Evolutionary conservation across 345 rosid genomes (phyloP), one percentile per base, ranked within the genome.

Genomic region (Cardamine chenopodiifolia): DNA sequence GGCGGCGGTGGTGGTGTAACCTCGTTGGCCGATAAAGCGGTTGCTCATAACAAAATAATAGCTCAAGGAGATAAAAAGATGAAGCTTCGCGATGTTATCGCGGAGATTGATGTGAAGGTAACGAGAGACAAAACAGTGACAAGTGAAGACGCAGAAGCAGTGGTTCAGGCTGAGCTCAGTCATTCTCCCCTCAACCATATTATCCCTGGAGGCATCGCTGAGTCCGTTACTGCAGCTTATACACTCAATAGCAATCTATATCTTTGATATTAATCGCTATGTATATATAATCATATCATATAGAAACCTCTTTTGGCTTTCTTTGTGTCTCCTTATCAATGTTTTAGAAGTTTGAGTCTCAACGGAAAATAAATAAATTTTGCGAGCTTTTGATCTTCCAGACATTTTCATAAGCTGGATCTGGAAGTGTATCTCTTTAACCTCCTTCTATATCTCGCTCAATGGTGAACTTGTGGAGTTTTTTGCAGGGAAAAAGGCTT

Each of bases 111-210:
- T 49, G 56, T 71, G 48, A 65, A 17, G 40, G 49, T 77, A 6
- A 28, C 8, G 57, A 58, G 19, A 50, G 77, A 77, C 49, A 58
- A 14, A 50, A 1, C 63, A 57, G 81, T 77, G 22, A 58, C 68
- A 2, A 71, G 63, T 39, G 81, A 71, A n/a, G 81, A 77, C 39
- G 77, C 77, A 4, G 77, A 77, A 65, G 80, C 80, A 66, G 81
- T 31, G 57, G 42, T 71, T 3, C 28, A 49, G n/a, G 81, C 81
- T 49, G 81, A 78, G 58, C 72, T 71, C 4, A 40, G 6, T 23
- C 56, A 66, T n/a, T 50, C 57, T 58, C 77, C 76, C 0, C 4
- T 25, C 0, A 18, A 65, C 2, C 10, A 31, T 40, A 15, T 65
- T 59, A 66, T 42, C 25, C 73, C 73, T 13, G 77, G 81, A 58